Evolutionary conservation across 345 rosid genomes (phyloP).

Genomic region (Tarenaya hassleriana): DNA sequence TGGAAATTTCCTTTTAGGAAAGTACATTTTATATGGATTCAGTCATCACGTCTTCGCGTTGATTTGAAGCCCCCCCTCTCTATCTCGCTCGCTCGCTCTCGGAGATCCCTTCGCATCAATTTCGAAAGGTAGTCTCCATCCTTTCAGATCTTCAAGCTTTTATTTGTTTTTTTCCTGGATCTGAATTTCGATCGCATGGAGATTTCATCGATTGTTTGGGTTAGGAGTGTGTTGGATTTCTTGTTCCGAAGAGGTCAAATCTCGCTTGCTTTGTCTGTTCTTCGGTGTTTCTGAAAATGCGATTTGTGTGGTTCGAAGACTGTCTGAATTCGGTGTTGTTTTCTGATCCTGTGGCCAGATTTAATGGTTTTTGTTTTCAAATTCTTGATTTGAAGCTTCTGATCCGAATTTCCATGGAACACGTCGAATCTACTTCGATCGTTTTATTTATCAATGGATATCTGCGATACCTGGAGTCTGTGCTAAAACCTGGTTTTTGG

Average conservation of each 20-base stretch:
- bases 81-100: constrained; percentile 6
- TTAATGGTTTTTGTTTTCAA: constrained; percentile 6
- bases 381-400: constrained; percentile 9
- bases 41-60: constrained; percentile 24
- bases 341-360: not conserved
- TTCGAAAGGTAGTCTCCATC: constrained; percentile 25
- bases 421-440: constrained; percentile 7
- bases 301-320: constrained; percentile 6
- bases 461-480: not conserved
- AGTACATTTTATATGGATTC: not conserved
- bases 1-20: too few relatives aligned
- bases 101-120: constrained; percentile 25
- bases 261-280: constrained; percentile 16
- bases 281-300: not conserved
- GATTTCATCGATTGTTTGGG: not conserved
- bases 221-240: not conserved
- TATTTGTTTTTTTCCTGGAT: not conserved
- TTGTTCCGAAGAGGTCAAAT: not conserved
- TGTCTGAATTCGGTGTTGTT: constrained; percentile 2
- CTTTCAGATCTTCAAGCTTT: not conserved
- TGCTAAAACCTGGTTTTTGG: not conserved
- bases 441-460: not conserved
- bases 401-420: constrained; percentile 3
- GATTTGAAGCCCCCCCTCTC: constrained; percentile 25
- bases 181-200: not conserved